These are phyloP conservation scores for Phytophthora pluvialis DNA, from an alignment of 352 stramenopile species.

Conservation along the genomic window DNA sequence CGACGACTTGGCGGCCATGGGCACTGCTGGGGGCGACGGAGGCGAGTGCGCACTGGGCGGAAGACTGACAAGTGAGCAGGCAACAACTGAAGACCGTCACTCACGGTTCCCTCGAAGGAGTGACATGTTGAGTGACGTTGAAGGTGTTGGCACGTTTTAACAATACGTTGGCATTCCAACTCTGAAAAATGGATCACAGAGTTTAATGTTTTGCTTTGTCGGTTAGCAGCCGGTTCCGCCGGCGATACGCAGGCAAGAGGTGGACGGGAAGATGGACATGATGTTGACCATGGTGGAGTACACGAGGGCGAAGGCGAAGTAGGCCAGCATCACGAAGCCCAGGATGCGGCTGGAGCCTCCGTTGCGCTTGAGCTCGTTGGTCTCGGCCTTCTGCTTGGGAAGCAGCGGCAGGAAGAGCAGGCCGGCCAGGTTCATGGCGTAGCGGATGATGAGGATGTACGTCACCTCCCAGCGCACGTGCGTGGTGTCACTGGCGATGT, in stretches of 20 bases:
- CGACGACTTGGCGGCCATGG: conserved; percentile 9
- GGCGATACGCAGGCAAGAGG: conserved; percentile 36
- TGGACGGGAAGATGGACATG: conserved; percentile 40
- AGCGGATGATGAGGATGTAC: conserved; percentile 49
- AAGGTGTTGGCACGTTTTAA: conserved; percentile 9
- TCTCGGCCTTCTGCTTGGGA: conserved; percentile 56
- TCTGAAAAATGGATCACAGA: not conserved
- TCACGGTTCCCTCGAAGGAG: conserved; percentile 3
- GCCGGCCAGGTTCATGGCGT: conserved; percentile 39
- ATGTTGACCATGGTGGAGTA: conserved; percentile 44
- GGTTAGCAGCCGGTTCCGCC: conserved; percentile 41
- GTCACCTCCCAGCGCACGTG: conserved; percentile 49
- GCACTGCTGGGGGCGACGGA: conserved; percentile 2
- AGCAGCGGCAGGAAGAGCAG: conserved; percentile 50
- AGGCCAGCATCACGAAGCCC: conserved; percentile 41
- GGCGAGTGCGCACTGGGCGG: not conserved
- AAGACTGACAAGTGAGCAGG: conserved; percentile 26
- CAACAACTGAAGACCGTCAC: conserved; percentile 11
- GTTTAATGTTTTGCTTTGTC: not conserved
- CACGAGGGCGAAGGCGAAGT: conserved; percentile 41
- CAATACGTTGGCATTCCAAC: not conserved
- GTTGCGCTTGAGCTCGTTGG: conserved; percentile 43
- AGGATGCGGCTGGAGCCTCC: conserved; percentile 49
- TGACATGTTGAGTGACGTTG: conserved; percentile 18
- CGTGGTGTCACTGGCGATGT: conserved; percentile 48